Conservation (phyloP, 2,329 filamentous ascomycete genomes). For the Aureobasidium sp. region DNA sequence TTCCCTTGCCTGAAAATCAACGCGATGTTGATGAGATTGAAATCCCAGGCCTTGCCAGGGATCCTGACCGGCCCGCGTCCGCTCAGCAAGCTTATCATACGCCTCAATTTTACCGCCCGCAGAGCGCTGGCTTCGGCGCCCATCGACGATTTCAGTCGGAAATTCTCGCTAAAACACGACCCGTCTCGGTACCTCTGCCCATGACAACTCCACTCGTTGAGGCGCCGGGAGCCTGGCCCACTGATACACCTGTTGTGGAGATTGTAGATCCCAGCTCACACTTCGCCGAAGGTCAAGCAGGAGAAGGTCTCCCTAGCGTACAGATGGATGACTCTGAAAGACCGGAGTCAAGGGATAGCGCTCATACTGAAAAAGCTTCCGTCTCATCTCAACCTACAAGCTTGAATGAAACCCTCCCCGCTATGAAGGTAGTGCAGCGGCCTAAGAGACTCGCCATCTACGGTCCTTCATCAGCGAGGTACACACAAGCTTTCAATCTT, state of each 20-base stretch:
- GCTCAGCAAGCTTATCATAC: constrained; percentile 31
- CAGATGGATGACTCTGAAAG: background rate
- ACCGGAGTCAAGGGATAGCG: constrained; percentile 3
- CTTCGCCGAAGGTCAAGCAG: background rate
- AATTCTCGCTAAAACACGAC: background rate
- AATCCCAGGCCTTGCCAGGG: constrained; percentile 61
- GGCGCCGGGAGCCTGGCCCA: constrained; percentile 14
- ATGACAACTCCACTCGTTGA: constrained; percentile 8
- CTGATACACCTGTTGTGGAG: background rate
- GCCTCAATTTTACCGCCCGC: background rate
- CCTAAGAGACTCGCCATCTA: constrained; percentile 13
- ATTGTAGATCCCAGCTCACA: background rate
- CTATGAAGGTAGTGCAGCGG: background rate
- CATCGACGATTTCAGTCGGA: background rate
- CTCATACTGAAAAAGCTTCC: constrained; percentile 5
- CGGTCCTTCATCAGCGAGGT: constrained; percentile 4
- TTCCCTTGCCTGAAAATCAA: constrained; percentile 62
- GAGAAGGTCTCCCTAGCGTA: background rate
- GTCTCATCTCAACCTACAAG: constrained; percentile 1
- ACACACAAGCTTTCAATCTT: background rate
- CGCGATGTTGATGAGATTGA: constrained; percentile 76
- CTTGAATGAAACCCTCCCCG: background rate
- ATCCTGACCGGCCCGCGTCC: constrained; percentile 46
- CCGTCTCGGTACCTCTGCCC: background rate
- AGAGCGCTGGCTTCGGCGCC: background rate